Conservation (phyloP, 73 alveolate genomes). For the Paraurostyla sp. region DNA sequence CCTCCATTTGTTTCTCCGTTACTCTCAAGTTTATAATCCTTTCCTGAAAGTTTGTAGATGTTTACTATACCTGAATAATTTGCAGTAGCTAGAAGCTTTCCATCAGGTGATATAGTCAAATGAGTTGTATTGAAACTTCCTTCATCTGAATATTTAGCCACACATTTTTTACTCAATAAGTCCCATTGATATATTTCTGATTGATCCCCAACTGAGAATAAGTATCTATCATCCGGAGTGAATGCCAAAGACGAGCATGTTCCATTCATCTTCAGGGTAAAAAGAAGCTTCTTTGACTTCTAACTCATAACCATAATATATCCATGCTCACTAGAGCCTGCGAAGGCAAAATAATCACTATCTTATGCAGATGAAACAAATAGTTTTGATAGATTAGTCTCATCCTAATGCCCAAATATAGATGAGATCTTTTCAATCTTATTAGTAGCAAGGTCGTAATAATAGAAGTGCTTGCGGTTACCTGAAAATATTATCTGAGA, state of each 20-base stretch:
- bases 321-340: conserved; percentile 74
- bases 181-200: conserved; percentile 90
- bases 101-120: conserved; percentile 81
- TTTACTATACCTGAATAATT: conserved; percentile 87
- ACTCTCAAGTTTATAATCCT: conserved; percentile 9
- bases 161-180: conserved; percentile 82
- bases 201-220: conserved; percentile 88
- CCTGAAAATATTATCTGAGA: conserved; percentile 81
- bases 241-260: conserved; percentile 77
- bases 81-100: conserved; percentile 85
- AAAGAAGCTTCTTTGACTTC: conserved; percentile 75
- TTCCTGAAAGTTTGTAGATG: conserved; percentile 76
- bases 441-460: conserved; percentile 77
- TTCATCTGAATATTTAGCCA: conserved; percentile 82
- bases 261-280: conserved; percentile 75
- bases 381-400: conserved; percentile 77
- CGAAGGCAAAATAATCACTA: conserved; percentile 75
- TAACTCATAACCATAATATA: conserved; percentile 73
- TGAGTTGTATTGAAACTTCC: conserved; percentile 89
- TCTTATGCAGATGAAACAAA: conserved; percentile 59
- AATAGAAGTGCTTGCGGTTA: conserved; percentile 85
- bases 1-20: too few species aligned
- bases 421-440: conserved; percentile 71
- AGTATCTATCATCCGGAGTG: conserved; percentile 76
- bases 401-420: conserved; percentile 69